Percentiles rank a stretch among this genome's conserved stretches.
Conservation (phyloP, 2,329 filamentous ascomycete genomes). For the Akanthomyces lecanii region DNA sequence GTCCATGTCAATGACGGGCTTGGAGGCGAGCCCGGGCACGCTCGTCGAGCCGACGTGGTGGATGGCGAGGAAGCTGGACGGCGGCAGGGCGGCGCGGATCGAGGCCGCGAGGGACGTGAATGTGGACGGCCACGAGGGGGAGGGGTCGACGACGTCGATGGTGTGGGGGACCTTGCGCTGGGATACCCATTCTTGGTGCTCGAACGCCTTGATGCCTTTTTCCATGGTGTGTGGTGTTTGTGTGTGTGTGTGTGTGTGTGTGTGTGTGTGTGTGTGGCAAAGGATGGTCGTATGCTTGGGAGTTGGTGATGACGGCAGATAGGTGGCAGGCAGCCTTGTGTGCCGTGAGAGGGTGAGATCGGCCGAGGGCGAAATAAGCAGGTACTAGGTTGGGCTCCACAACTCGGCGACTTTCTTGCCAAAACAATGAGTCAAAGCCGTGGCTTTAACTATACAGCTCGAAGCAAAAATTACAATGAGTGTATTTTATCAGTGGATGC, state of each 20-base stretch:
- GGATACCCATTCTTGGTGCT: conserved; percentile 17
- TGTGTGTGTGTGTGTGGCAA: not conserved
- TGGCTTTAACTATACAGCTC: too few relatives aligned
- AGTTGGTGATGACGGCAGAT: not conserved
- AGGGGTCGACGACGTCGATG: conserved; percentile 27
- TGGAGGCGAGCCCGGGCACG: conserved; percentile 40
- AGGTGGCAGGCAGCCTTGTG: not conserved
- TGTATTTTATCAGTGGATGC: too few relatives aligned
- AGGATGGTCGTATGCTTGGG: not conserved
- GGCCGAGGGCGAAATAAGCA: not conserved
- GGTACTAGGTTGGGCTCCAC: not conserved
- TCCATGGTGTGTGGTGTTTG: not conserved
- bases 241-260: not conserved
- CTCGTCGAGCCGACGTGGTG: conserved; percentile 43
- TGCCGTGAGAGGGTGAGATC: not conserved
- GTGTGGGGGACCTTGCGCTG: conserved; percentile 18
- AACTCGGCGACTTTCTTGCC: not conserved
- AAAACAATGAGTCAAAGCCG: not conserved
- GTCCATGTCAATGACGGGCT: conserved; percentile 45
- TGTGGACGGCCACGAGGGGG: conserved; percentile 27
- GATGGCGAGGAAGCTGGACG: conserved; percentile 29
- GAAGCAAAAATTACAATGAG: too few relatives aligned
- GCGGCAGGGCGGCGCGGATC: conserved; percentile 27
- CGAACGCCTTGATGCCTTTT: conserved; percentile 5
- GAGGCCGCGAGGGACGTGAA: conserved; percentile 26